Base-by-base conservation (phyloP, 176 grass and related monocot species). In the Luzula sylvatica region DNA sequence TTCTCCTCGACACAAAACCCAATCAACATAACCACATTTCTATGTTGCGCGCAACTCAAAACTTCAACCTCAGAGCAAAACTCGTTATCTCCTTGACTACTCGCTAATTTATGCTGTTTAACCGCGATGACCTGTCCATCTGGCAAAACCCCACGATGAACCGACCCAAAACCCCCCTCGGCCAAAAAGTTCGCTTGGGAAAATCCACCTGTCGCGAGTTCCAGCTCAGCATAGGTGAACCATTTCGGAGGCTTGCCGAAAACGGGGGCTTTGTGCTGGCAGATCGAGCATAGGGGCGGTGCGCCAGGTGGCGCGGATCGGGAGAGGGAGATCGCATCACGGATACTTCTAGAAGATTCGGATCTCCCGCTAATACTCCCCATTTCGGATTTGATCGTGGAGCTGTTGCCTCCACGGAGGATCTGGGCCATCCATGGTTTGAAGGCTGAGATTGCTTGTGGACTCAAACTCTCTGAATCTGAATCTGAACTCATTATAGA, bases 31-130 rank as follows among this genome's bases (percentile, higher is more conserved):
- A 98, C 93, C 63, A 98, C 93, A 72, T 98, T 98, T 12, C 93
- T 78, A 61, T 98, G 93, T 47, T 98, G 93, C 56, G 93, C 93
- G 49, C 93, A 98, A 53, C 93, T 98, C 67, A 98, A 65, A 51
- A 98, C 93, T 76, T 98, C 93, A 32, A 98, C 93, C 64, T 98
- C 93, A 15, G 93, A 98, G 69, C 86, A 98, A 44, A 98, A 98
- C 62, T 98, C 93, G 52, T 80, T 75, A 63, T 98, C 93, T 15
- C 93, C 93, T 64, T 98, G 93, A 11, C 75, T 86, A 55, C 93
- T 98, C 28, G 93, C 93, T 65, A 98, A 81, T 65, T 98, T 98
- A 66, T 98, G 86, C 52, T 98, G 93, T 69, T 98, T 98, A 22
- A 98, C 93, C 38, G 93, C 93, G 61, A 98, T 86, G 46, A 85